Conservation (phyloP, 1,284 basidiomycete species). For the Cryptococcus sp. region DNA sequence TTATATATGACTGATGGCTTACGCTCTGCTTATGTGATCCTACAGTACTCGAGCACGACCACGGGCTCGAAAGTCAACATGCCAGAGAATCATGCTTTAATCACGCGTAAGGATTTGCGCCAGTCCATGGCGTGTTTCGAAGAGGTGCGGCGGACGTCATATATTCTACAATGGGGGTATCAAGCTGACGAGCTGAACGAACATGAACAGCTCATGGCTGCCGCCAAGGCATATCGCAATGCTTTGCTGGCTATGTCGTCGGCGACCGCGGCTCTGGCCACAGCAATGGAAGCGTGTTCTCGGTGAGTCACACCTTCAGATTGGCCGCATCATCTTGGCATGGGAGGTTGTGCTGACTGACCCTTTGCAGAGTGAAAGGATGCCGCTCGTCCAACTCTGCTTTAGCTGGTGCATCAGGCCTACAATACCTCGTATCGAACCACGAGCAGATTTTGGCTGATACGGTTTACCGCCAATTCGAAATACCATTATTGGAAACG, state of each 20-base stretch:
- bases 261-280: constrained; percentile 82
- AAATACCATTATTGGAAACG: constrained; percentile 81
- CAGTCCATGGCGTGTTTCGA: constrained; percentile 51
- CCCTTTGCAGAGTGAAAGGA: constrained; percentile 43
- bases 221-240: constrained; percentile 79
- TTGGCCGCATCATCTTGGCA: too few relatives aligned
- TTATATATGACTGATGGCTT: neutral
- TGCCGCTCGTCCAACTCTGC: constrained; percentile 46
- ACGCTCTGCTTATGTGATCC: neutral
- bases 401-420: constrained; percentile 75
- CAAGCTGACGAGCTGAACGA: constrained; percentile 3
- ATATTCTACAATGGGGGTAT: neutral
- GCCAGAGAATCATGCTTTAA: constrained; percentile 44
- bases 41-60: constrained; percentile 51
- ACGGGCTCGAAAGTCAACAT: constrained; percentile 50
- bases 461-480: constrained; percentile 83
- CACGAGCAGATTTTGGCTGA: constrained; percentile 89
- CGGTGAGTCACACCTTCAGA: constrained; percentile 58
- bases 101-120: constrained; percentile 50
- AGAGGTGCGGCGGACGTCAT: constrained; percentile 34
- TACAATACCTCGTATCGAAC: constrained; percentile 89
- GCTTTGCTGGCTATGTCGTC: constrained; percentile 80
- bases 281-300: constrained; percentile 79
- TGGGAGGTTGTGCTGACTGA: neutral
- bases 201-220: constrained; percentile 65